Evolutionary conservation across 441 rosid species (phyloP), one percentile per base, ranked within the genome.

Genomic region (Brassica hybrid): DNA sequence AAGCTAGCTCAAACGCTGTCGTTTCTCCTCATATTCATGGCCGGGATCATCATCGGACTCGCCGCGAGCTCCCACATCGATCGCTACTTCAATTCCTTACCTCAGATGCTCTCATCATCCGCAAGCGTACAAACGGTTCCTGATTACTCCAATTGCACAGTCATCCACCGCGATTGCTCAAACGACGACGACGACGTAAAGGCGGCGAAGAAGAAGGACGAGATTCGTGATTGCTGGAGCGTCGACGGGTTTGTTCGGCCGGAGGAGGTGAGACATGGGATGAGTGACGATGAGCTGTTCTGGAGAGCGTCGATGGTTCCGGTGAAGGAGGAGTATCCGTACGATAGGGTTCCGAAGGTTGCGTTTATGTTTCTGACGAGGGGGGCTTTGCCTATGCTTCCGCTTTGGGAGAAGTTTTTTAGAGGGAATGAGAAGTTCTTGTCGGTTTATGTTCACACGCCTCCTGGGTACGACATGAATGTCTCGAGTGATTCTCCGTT

Each of bases 271-370:
- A 86, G 79, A 8, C 96, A 94, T 67, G 19, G 43, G 1, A 85
- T 96, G 96, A 78, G 64, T 0, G 99, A 96, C 34, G 84, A 84
- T 0, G 91, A 88, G 84, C 76, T 96, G n/a, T 84, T 91, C 5
- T 96, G 97, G 99, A 89, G 96, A 79, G 97, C 96, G 10, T 92
- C 97, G 1, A 79, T 94, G 95, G 76, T 86, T 67, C 99, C 98
- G 0, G 80, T 71, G 25, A 88, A 85, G 74, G 79, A 82, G 1
- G 89, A 69, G 54, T 91, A 83, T 82, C 98, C 98, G 3, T 94
- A 82, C 76, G 54, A 77, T 8, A 81, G 97, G 52, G 85, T 87
- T 52, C 95, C 93, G 1, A 92, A 92, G 50, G 82, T 96, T 64
- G 98, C 99, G 2, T 96, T 96, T 76, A 86, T 96, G 99, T 96